Evolutionary conservation across 108 stramenopile genomes (phyloP), one percentile per base, ranked within the genome.

Genomic region (Aurantiochytrium sp.): DNA sequence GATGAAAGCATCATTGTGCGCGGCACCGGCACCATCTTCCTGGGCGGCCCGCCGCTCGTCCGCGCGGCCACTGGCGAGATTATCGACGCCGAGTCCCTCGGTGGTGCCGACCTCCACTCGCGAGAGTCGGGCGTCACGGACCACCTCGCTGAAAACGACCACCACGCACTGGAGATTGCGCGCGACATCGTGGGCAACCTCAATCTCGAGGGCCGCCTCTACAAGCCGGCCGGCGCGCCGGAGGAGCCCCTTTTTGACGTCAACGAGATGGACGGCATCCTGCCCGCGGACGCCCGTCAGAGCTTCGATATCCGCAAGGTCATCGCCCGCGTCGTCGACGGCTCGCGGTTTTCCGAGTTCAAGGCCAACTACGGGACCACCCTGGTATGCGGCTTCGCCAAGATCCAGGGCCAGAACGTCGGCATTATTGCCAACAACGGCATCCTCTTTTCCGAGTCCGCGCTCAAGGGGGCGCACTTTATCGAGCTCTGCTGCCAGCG

Each of bases 341-440:
- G 97, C 6, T 94, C 93, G 87, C 95, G 96, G 19, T 99, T 99
- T 92, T 96, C 97, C 87, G 98, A 99, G 91, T 99, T 98, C 95
- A 99, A 99, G 89, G 92, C 94, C 55, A 88, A 93, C 22, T 98
- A 97, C 91, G 98, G 97, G 19, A 96, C 95, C 55, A 97, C 97
- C 30, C 89, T 99, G 30, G 97, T 99, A 31, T 96, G 95, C 55
- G 98, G 98, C 10, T 99, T 98, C 91, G 97, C 95, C 4, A 94
- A 95, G 85, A 92, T 99, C 54, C 93, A 97, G 88, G 98, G 98
- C 54, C 93, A 95, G 90, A 94, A 95, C 22, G 94, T 96, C 27
- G 98, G 97, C 17, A 95, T 99, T 87, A 94, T 99, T 89, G 98
- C 97, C 86, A 99, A 99, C 93, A 98, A 98, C 91, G 98, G 98